These are phyloP conservation scores for Brettanomyces anomalus DNA, from an alignment of 805 yeast genomes.

Conservation along the genomic window DNA sequence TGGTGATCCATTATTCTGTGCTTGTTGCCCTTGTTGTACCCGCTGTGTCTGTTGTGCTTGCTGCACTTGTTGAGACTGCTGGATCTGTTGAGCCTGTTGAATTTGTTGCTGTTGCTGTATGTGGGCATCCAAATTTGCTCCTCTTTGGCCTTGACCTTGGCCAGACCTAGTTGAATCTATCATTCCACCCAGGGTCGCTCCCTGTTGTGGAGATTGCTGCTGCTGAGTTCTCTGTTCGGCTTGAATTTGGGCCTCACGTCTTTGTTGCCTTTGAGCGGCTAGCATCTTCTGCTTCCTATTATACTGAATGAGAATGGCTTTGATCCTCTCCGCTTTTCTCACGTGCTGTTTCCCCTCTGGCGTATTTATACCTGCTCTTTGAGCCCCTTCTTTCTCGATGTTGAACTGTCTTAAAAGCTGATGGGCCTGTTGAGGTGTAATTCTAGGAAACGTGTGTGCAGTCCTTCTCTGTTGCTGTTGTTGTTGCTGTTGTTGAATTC, in stretches of 20 bases:
- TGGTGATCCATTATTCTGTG: not conserved
- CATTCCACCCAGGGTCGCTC: conserved; percentile 6
- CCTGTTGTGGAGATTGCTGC: conserved; percentile 19
- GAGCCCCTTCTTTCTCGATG: conserved; percentile 52
- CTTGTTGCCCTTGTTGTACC: not conserved
- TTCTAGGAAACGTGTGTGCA: conserved; percentile 12
- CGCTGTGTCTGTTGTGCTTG: conserved; percentile 2
- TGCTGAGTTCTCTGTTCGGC: conserved; percentile 8
- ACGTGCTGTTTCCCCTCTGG: conserved; percentile 56
- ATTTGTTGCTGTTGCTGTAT: no score
- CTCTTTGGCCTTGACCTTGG: conserved; percentile 5
- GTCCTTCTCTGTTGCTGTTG: conserved; percentile 10
- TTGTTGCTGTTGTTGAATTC: conserved; percentile 8
- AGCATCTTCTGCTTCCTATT: conserved; percentile 20
- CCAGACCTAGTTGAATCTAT: conserved; percentile 9
- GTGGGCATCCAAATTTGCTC: no score
- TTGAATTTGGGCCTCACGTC: conserved; percentile 10
- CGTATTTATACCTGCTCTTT: conserved; percentile 48
- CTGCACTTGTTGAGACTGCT: conserved; percentile 6
- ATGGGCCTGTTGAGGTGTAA: conserved; percentile 45
- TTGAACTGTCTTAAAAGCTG: conserved; percentile 53
- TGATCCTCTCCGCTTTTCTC: conserved; percentile 54
- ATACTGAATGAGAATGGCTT: conserved; percentile 44
- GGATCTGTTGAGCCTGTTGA: conserved; percentile 6
- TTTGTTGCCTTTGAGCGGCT: conserved; percentile 24